phyloP scores from a whole-genome alignment of 805 yeast genomes.

The Blastobotrys attinorum region DNA sequence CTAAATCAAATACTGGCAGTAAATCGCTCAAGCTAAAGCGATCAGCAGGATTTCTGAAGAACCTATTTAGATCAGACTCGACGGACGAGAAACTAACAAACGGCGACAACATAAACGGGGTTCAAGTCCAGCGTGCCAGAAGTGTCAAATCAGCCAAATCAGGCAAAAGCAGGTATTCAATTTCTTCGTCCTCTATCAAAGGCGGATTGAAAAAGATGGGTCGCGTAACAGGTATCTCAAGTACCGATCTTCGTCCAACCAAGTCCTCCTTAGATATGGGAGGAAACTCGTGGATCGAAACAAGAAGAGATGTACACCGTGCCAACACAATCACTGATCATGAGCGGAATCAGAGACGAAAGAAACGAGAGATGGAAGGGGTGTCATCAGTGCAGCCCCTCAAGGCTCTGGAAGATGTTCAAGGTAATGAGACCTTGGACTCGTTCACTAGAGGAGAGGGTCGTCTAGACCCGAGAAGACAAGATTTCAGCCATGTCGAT shows the following conservation, averaged over 20 bases:
- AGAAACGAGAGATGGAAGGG: slow-evolving; percentile 46
- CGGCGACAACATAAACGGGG: background rate
- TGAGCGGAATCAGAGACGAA: slow-evolving; percentile 63
- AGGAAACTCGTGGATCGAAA: slow-evolving; percentile 41
- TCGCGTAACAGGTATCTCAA: background rate
- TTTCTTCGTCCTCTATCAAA: slow-evolving; percentile 2
- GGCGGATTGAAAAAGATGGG: background rate
- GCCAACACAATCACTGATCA: slow-evolving; percentile 58
- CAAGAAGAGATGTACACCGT: slow-evolving; percentile 57
- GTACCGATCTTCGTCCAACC: background rate
- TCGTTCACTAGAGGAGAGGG: slow-evolving; percentile 17
- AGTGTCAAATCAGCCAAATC: slow-evolving; percentile 17
- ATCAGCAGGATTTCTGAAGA: slow-evolving; percentile 24
- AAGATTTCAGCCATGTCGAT: slow-evolving; percentile 24
- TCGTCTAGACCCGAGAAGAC: slow-evolving; percentile 9
- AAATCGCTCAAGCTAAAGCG: slow-evolving; percentile 22
- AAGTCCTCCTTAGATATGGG: background rate
- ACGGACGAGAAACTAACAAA: too few relatives aligned
- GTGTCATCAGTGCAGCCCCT: slow-evolving; percentile 55
- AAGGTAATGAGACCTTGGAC: slow-evolving; percentile 21
- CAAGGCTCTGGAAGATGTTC: slow-evolving; percentile 9
- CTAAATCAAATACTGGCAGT: slow-evolving; percentile 1
- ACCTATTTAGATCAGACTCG: too few relatives aligned
- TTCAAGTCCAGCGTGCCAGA: slow-evolving; percentile 1
- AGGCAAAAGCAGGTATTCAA: slow-evolving; percentile 15